phyloP scores from a whole-genome alignment of 2,329 filamentous ascomycete genomes.

The Calonectria hongkongensis region DNA sequence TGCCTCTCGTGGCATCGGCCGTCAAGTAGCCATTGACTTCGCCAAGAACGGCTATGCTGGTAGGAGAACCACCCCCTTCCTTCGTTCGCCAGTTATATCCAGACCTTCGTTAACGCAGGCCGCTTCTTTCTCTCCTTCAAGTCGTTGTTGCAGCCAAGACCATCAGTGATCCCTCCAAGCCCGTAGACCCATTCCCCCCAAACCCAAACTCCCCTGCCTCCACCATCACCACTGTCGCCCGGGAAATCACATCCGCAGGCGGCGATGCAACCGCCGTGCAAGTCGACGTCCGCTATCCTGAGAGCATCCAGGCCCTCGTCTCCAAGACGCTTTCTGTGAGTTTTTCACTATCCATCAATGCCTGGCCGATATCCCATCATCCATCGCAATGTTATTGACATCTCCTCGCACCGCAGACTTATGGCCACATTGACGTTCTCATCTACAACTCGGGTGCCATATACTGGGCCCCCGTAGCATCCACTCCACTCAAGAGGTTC shows the following conservation, averaged over 20 bases:
- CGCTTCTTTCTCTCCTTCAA: background rate
- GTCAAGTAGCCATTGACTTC: slow-evolving; percentile 86
- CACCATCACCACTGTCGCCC: slow-evolving; percentile 87
- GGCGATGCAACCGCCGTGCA: slow-evolving; percentile 79
- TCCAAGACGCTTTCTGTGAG: slow-evolving; percentile 69
- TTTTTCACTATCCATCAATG: background rate
- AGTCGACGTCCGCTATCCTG: slow-evolving; percentile 81
- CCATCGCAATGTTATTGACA: slow-evolving; percentile 5
- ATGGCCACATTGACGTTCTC: slow-evolving; percentile 81
- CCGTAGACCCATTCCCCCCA: slow-evolving; percentile 78
- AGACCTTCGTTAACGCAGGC: slow-evolving; percentile 4
- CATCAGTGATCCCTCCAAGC: slow-evolving; percentile 76
- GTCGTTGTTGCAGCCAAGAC: slow-evolving; percentile 88
- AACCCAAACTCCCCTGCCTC: slow-evolving; percentile 84
- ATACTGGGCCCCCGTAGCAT: slow-evolving; percentile 85
- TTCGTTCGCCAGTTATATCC: background rate
- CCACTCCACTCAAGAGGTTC: slow-evolving; percentile 85
- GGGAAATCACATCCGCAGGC: slow-evolving; percentile 81
- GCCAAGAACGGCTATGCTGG: slow-evolving; percentile 82
- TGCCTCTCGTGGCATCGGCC: slow-evolving; percentile 86
- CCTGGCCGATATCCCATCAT: background rate
- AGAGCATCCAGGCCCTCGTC: slow-evolving; percentile 77
- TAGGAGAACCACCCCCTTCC: slow-evolving; percentile 57
- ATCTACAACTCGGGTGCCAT: slow-evolving; percentile 91
- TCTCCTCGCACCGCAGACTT: slow-evolving; percentile 60